A percentile compares a stretch with the other conserved stretches of the same genome.
Evolutionary conservation across 2,329 filamentous ascomycete species (phyloP).

Genomic region (Thelonectria discophora): DNA sequence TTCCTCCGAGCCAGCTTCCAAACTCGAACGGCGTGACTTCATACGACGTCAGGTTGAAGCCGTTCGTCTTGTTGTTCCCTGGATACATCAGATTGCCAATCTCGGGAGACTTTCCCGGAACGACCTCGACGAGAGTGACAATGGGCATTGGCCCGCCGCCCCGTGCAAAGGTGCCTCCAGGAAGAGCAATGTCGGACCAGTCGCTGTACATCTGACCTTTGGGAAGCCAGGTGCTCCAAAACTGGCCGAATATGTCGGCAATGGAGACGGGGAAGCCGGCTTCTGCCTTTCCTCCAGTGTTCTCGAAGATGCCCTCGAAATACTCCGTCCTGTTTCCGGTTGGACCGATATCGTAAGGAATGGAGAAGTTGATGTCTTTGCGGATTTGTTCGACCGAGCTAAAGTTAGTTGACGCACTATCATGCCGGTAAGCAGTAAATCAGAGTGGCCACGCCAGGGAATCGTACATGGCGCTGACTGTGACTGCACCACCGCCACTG

Average conservation of each 20-base stretch:
- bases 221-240: constrained; percentile 40
- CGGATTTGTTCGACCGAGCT: constrained; percentile 27
- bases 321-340: constrained; percentile 28
- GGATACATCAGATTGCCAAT: constrained; percentile 43
- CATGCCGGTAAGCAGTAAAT: fast-evolving
- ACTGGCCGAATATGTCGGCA: constrained; percentile 40
- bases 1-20: constrained; percentile 44
- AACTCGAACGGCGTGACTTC: constrained; percentile 47
- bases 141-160: constrained; percentile 44
- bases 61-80: constrained; percentile 36
- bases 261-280: constrained; percentile 40
- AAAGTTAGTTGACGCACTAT: constrained; percentile 43
- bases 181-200: constrained; percentile 38
- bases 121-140: constrained; percentile 39
- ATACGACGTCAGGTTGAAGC: constrained; percentile 45
- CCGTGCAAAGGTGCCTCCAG: constrained; percentile 23
- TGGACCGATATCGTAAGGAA: constrained; percentile 28
- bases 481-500: constrained; percentile 41
- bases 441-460: fast-evolving
- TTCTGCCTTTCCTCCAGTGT: constrained; percentile 36
- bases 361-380: constrained; percentile 38
- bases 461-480: constrained; percentile 37
- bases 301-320: constrained; percentile 34
- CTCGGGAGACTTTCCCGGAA: constrained; percentile 41
- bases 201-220: constrained; percentile 28